Conservation (phyloP, 805 yeast genomes). For the Clavispora fructus region DNA sequence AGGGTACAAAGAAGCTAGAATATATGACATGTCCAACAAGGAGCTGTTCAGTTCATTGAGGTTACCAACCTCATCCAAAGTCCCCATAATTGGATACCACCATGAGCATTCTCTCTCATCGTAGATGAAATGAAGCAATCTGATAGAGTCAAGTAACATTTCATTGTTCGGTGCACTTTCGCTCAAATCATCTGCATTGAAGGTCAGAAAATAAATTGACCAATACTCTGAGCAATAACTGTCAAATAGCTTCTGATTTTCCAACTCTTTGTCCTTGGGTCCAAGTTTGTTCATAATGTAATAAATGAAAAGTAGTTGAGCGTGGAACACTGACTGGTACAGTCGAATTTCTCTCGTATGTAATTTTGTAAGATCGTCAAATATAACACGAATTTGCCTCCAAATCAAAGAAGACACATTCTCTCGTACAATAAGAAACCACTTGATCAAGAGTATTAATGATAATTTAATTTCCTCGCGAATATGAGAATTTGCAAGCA, state of each 20-base stretch:
- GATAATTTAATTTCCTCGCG: slow-evolving; percentile 15
- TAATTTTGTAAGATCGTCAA: slow-evolving; percentile 13
- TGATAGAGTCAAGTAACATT: slow-evolving; percentile 16
- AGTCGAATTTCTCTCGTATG: slow-evolving; percentile 12
- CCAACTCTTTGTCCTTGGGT: neutral
- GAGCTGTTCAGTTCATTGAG: slow-evolving; percentile 4
- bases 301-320: slow-evolving; percentile 9
- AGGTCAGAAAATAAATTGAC: slow-evolving; percentile 16
- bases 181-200: slow-evolving; percentile 4
- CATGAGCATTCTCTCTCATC: slow-evolving; percentile 11
- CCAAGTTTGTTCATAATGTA: slow-evolving; percentile 7
- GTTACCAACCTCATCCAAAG: slow-evolving; percentile 11
- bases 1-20: slow-evolving; percentile 14
- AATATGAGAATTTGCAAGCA: neutral
- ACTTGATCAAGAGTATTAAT: slow-evolving; percentile 20
- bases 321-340: slow-evolving; percentile 5
- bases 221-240: slow-evolving; percentile 14
- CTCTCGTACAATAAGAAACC: slow-evolving; percentile 30
- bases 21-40: slow-evolving; percentile 15
- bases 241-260: slow-evolving; percentile 2
- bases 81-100: slow-evolving; percentile 24
- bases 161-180: neutral
- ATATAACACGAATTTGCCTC: slow-evolving; percentile 9
- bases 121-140: slow-evolving; percentile 15
- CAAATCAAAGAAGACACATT: slow-evolving; percentile 17